Conservation (phyloP, 2,329 filamentous ascomycete species). For the Ophiostoma quercus region DNA sequence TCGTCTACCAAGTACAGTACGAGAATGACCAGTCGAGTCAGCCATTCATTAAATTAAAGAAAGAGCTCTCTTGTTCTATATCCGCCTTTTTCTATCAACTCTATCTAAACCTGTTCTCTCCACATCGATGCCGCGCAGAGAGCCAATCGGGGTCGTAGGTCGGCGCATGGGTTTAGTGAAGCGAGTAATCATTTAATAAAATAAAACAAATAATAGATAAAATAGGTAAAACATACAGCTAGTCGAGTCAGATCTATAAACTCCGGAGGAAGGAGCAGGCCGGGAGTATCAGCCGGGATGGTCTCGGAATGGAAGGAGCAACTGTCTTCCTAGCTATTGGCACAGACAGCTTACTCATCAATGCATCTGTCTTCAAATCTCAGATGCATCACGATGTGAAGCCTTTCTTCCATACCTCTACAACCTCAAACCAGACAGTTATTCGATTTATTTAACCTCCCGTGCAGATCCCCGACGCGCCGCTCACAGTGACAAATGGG, state of each 20-base stretch:
- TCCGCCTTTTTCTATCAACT: background rate
- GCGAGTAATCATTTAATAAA: background rate
- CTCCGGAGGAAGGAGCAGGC: background rate
- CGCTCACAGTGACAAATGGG: background rate
- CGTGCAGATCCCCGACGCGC: constrained; percentile 12
- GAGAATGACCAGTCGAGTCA: background rate
- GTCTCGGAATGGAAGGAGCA: background rate
- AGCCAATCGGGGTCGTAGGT: constrained; percentile 19
- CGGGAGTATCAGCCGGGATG: background rate
- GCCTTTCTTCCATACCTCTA: background rate
- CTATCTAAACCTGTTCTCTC: constrained; percentile 1
- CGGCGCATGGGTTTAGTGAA: constrained; percentile 6
- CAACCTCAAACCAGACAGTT: background rate
- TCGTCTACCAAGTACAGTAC: too few species aligned
- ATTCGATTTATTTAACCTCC: background rate
- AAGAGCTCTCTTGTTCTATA: background rate
- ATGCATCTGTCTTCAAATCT: background rate
- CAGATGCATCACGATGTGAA: background rate
- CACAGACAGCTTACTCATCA: background rate
- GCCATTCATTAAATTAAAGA: background rate
- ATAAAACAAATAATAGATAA: background rate
- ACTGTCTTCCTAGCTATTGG: background rate
- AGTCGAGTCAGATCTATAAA: background rate
- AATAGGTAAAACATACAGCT: background rate
- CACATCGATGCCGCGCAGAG: background rate